A percentile compares a stretch with the other conserved stretches of the same genome.
These are phyloP conservation scores for Rubia tinctorum DNA, from an alignment of 305 asterid species.

Conservation along the genomic window DNA sequence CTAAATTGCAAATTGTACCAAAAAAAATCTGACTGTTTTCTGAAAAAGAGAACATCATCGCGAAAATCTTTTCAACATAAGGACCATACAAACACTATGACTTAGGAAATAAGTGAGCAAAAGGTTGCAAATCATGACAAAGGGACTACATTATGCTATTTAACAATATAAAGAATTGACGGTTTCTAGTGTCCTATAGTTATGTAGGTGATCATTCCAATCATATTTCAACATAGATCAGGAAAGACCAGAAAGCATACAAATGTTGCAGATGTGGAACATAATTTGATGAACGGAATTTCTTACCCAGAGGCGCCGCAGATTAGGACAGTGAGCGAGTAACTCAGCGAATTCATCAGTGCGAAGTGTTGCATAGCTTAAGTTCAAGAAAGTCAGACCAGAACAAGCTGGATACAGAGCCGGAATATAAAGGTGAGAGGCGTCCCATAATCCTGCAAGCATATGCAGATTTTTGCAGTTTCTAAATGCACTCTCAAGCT, in stretches of 20 bases:
- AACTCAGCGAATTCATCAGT: constrained; percentile 59
- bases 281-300: constrained; percentile 6
- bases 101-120: background rate
- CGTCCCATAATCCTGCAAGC: constrained; percentile 76
- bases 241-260: background rate
- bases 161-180: background rate
- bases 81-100: background rate
- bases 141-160: background rate
- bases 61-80: background rate
- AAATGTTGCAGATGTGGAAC: constrained; percentile 5
- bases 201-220: background rate
- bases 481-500: constrained; percentile 50
- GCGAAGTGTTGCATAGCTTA: constrained; percentile 53
- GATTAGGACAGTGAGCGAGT: constrained; percentile 63
- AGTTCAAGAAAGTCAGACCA: constrained; percentile 62
- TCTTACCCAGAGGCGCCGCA: constrained; percentile 85
- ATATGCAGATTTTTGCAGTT: constrained; percentile 47
- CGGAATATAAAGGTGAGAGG: constrained; percentile 47
- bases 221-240: background rate
- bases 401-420: constrained; percentile 69
- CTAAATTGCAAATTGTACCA: background rate
- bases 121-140: no score
- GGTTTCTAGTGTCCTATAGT: background rate
- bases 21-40: background rate
- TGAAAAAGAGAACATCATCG: background rate